These are phyloP conservation scores for Zygosaccharomyces kombuchaensis DNA, from an alignment of 805 yeast genomes.

Conservation along the genomic window DNA sequence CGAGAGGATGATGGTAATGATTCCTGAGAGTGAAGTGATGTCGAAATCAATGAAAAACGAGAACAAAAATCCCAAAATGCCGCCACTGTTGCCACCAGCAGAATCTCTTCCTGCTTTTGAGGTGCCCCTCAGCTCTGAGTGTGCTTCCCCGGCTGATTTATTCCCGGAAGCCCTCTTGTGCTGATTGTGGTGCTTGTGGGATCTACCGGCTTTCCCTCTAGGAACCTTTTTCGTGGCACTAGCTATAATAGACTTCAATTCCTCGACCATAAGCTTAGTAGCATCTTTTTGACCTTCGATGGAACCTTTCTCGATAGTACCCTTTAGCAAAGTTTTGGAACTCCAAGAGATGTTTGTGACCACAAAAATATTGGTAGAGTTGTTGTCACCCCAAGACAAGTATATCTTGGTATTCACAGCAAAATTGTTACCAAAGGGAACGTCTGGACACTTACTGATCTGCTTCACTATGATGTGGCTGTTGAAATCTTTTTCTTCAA, in stretches of 20 bases:
- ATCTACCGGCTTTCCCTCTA: constrained; percentile 16
- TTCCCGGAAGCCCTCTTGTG: constrained; percentile 8
- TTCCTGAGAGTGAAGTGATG: constrained; percentile 19
- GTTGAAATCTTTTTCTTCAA: constrained; percentile 47
- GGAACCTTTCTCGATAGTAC: constrained; percentile 71
- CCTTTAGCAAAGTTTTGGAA: constrained; percentile 71
- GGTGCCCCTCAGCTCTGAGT: background rate
- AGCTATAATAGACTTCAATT: constrained; percentile 33
- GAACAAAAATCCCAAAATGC: constrained; percentile 4
- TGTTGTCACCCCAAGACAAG: constrained; percentile 57
- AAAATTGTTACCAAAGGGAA: constrained; percentile 69
- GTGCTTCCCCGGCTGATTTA: constrained; percentile 11
- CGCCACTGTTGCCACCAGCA: background rate
- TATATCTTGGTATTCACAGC: constrained; percentile 55
- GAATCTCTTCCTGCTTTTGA: background rate
- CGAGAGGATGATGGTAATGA: constrained; percentile 8
- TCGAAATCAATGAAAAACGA: constrained; percentile 16
- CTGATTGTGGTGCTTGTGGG: constrained; percentile 6
- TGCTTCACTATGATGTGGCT: constrained; percentile 44
- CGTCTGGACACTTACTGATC: constrained; percentile 63
- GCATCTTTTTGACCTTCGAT: constrained; percentile 70
- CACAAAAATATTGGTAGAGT: constrained; percentile 49
- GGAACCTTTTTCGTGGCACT: constrained; percentile 16
- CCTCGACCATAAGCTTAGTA: constrained; percentile 42
- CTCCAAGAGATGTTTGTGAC: constrained; percentile 65